Evolutionary conservation across 106 monocot genomes (phyloP).

Genomic region (Allium cepa): DNA sequence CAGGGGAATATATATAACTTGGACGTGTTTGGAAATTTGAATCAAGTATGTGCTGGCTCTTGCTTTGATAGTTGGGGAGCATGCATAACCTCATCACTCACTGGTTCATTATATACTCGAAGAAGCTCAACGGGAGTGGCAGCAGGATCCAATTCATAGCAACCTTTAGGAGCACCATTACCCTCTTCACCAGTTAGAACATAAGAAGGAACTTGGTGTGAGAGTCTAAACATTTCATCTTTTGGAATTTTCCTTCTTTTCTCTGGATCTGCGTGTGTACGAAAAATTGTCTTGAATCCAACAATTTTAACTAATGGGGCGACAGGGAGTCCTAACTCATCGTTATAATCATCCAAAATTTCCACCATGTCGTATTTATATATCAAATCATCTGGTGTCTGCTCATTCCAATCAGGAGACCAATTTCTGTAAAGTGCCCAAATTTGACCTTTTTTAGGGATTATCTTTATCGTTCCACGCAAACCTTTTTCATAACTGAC

Average conservation of each 20-base stretch:
- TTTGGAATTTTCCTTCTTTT: slow-evolving; percentile 31
- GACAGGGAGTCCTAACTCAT: slow-evolving; percentile 35
- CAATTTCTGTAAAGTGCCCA: slow-evolving; percentile 79
- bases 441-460: slow-evolving; percentile 59
- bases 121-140: slow-evolving; percentile 64
- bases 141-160: slow-evolving; percentile 62
- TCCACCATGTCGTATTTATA: slow-evolving; percentile 67
- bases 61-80: slow-evolving; percentile 14
- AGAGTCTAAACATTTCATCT: slow-evolving; percentile 61
- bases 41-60: slow-evolving; percentile 9
- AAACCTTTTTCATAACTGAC: slow-evolving; percentile 50
- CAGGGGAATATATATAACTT: not conserved
- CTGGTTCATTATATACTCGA: slow-evolving; percentile 23
- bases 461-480: slow-evolving; percentile 48
- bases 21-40: not conserved
- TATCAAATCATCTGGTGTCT: slow-evolving; percentile 48
- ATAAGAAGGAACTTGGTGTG: slow-evolving; percentile 62
- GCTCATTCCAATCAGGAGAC: slow-evolving; percentile 47
- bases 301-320: slow-evolving; percentile 40
- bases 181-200: slow-evolving; percentile 57
- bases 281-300: slow-evolving; percentile 50
- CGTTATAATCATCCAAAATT: slow-evolving; percentile 52
- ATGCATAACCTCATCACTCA: slow-evolving; percentile 16
- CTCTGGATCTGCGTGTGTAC: slow-evolving; percentile 21
- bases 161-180: slow-evolving; percentile 43